Evolutionary conservation across 2,329 filamentous ascomycete genomes (phyloP).

Genomic region (Fusarium chlamydosporum): DNA sequence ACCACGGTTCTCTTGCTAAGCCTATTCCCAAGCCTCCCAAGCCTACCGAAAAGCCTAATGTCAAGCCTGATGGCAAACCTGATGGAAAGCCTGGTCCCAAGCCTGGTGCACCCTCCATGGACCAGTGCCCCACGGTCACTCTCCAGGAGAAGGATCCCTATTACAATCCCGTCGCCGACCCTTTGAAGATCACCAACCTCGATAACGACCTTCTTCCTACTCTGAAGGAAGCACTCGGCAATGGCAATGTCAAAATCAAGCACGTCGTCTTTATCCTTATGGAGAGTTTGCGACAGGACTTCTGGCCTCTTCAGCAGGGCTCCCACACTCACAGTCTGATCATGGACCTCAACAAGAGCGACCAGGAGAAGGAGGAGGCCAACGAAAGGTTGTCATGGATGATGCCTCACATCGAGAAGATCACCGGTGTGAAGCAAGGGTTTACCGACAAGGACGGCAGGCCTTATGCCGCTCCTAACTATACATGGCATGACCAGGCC

Average conservation of each 20-base stretch:
- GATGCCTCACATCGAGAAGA: conserved; percentile 45
- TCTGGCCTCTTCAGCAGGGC: conserved; percentile 61
- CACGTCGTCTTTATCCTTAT: conserved; percentile 61
- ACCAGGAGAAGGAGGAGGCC: conserved; percentile 51
- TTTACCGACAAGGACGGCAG: conserved; percentile 48
- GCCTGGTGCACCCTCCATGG: not conserved
- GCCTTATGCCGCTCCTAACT: conserved; percentile 48
- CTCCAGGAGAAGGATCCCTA: conserved; percentile 49
- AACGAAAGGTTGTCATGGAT: conserved; percentile 47
- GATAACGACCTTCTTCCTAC: conserved; percentile 53
- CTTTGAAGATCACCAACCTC: conserved; percentile 60
- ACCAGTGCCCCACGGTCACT: conserved; percentile 39
- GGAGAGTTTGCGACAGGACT: conserved; percentile 61
- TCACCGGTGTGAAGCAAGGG: conserved; percentile 40
- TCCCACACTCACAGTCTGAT: conserved; percentile 57
- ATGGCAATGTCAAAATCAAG: conserved; percentile 57
- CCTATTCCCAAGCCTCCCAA: too few relatives aligned
- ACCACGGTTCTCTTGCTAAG: conserved; percentile 33
- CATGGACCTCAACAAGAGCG: conserved; percentile 39
- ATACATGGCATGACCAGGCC: conserved; percentile 46
- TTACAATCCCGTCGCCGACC: conserved; percentile 58
- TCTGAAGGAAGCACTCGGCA: conserved; percentile 48
- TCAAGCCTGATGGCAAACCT: too few relatives aligned
- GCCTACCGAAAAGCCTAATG: too few relatives aligned
- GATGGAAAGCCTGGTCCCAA: too few relatives aligned